Percentiles rank a stretch among this genome's conserved stretches.
These are phyloP conservation scores for Globomyces pollinis-pini DNA, from an alignment of 192 early-diverging fungal species.

Conservation along the genomic window DNA sequence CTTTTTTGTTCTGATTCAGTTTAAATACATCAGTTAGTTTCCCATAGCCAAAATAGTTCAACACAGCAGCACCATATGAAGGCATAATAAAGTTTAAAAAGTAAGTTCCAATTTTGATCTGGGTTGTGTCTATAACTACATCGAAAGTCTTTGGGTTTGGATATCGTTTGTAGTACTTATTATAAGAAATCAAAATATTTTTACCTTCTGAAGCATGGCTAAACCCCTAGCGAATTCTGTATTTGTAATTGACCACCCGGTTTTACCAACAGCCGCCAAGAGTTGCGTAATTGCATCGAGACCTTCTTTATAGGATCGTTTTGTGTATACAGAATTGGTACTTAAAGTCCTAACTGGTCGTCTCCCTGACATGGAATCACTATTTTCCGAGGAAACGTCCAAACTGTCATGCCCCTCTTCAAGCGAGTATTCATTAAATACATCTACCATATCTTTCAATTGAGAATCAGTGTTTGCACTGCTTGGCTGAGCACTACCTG, in stretches of 20 bases:
- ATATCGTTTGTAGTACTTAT: conserved; percentile 7
- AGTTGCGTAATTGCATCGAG: conserved; percentile 13
- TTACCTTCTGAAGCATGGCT: conserved; percentile 17
- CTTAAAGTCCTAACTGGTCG: not conserved
- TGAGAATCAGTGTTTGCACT: not conserved
- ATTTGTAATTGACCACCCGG: conserved; percentile 31
- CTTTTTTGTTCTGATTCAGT: conserved; percentile 14
- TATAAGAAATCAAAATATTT: too few relatives aligned
- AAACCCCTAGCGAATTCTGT: conserved; percentile 17
- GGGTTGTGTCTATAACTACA: conserved; percentile 21
- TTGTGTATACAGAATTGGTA: not conserved
- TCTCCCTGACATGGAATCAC: not conserved
- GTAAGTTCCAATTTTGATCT: conserved; percentile 27
- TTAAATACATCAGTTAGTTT: conserved; percentile 15
- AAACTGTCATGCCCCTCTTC: too few relatives aligned
- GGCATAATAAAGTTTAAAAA: conserved; percentile 28
- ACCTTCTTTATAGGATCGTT: not conserved
- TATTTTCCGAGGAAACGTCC: not conserved
- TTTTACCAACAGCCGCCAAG: conserved; percentile 19
- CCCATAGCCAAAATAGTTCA: conserved; percentile 35
- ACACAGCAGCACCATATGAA: conserved; percentile 23
- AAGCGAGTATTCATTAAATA: too few relatives aligned
- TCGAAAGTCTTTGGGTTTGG: conserved; percentile 21
- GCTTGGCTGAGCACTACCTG: not conserved
- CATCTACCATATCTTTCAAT: not conserved